Evolutionary conservation across 2,329 filamentous ascomycete species (phyloP).

Genomic region (Alternaria atra): DNA sequence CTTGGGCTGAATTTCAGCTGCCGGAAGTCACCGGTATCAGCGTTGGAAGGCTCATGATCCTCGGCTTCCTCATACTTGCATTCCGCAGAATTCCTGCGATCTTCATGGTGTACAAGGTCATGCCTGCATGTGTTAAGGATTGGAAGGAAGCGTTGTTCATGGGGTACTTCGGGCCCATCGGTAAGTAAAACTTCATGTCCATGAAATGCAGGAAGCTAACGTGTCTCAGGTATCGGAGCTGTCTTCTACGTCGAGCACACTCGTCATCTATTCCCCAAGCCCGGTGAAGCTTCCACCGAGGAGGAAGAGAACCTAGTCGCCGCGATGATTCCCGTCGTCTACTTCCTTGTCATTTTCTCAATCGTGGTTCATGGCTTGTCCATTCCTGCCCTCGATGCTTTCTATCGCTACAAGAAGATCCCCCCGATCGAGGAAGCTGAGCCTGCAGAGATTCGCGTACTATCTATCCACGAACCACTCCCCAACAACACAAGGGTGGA

Average conservation of each 20-base stretch:
- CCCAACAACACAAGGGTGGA: constrained; percentile 54
- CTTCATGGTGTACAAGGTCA: constrained; percentile 63
- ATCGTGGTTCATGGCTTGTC: constrained; percentile 61
- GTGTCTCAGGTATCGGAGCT: constrained; percentile 49
- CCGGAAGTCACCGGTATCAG: constrained; percentile 65
- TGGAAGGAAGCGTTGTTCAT: constrained; percentile 69
- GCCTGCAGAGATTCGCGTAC: constrained; percentile 41
- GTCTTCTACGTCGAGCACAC: constrained; percentile 60
- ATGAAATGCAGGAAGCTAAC: neutral
- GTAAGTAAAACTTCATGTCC: constrained; percentile 14
- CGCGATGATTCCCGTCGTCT: constrained; percentile 57
- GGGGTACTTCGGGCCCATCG: constrained; percentile 63
- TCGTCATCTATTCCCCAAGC: constrained; percentile 54
- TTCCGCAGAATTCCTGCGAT: constrained; percentile 68
- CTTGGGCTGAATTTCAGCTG: constrained; percentile 64
- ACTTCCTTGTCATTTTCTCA: constrained; percentile 58
- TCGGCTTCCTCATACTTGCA: constrained; percentile 63
- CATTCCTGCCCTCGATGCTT: constrained; percentile 55
- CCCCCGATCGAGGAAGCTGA: constrained; percentile 54
- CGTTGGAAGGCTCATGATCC: constrained; percentile 58
- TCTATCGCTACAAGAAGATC: constrained; percentile 54
- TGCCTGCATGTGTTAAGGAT: constrained; percentile 61
- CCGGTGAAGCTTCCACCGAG: constrained; percentile 51
- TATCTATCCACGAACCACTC: constrained; percentile 50
- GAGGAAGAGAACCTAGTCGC: constrained; percentile 53